Base-by-base conservation (phyloP, 2,329 filamentous ascomycete genomes). In the Didymella sp. region DNA sequence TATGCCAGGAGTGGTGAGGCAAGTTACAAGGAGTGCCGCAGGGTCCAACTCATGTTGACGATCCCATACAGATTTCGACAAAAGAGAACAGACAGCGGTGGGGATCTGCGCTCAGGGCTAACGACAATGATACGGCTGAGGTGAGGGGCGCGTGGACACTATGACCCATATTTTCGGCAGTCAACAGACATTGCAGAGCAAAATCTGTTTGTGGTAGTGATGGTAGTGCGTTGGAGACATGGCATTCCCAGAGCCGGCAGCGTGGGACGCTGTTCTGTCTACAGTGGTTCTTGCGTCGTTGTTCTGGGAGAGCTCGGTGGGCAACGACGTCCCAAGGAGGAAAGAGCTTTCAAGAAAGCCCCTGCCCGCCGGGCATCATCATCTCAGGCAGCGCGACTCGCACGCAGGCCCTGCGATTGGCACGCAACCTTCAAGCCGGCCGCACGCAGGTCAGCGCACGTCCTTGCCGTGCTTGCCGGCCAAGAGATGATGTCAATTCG, bases 1-100 rank as follows among this genome's bases (percentile, higher is more conserved):
- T 27, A 35, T 42, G 35, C 28, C 27, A 45, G 43, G 45, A 44
- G 25, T 27, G 44, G 33, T 46, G 43, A 41, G 47, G 38, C 49
- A 48, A 56, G 62, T 45, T 43, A 48, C 60, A 68, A 43, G 59
- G 50, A 41, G 53, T 51, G 59, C 53, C 46, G 64, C 67, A 70
- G 69, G 68, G 69, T 67, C 67, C 66, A 61, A 52, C 42, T 59
- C 51, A 60, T 62, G 56, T 47, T 47, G 69, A 59, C 62, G 68
- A 72, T 72, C 69, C 44, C 55, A 27, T 60, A 63, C 63, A 47
- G 38, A 63, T 63, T 24, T 49, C 33, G 63, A 59, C 42, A 54
- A 64, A 61, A 63, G 62, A 57, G 49, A 63, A 55, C 56, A 33
- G 44, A 17, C 24, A 58, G 49, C 48, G 40, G 56, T 55, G 55